phyloP scores from a whole-genome alignment of 208 protist genomes.

The Balamuthia mandrillaris region DNA sequence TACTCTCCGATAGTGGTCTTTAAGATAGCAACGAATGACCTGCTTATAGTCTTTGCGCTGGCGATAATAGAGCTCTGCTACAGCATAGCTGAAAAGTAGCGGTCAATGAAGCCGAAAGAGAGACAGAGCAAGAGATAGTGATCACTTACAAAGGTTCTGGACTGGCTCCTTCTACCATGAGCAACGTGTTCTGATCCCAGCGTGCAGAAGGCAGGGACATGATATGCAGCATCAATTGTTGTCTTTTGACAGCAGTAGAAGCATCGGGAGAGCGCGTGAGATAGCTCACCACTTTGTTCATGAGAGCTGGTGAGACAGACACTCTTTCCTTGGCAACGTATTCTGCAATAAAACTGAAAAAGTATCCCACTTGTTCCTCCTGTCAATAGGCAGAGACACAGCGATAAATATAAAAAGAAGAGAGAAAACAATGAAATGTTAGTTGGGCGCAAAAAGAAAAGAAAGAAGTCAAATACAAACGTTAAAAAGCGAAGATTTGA shows the following conservation, averaged over 20 bases:
- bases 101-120: not conserved
- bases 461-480: no score
- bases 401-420: not conserved
- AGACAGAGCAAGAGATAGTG: no score
- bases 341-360: not conserved
- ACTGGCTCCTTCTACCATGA: no score
- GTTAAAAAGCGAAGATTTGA: no score
- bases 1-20: conserved; percentile 8
- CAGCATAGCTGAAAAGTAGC: not conserved
- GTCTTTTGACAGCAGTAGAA: no score
- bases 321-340: not conserved
- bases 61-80: conserved; percentile 21
- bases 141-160: no score
- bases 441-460: not conserved
- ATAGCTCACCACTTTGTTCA: no score
- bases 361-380: not conserved
- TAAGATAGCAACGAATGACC: conserved; percentile 10
- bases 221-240: no score
- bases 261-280: no score
- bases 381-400: not conserved
- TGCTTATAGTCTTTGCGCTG: not conserved
- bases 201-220: no score
- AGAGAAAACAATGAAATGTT: not conserved
- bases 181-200: no score
- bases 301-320: conserved; percentile 13